Base-by-base conservation (phyloP, 2,329 filamentous ascomycete genomes). In the Laburnicola sp. region DNA sequence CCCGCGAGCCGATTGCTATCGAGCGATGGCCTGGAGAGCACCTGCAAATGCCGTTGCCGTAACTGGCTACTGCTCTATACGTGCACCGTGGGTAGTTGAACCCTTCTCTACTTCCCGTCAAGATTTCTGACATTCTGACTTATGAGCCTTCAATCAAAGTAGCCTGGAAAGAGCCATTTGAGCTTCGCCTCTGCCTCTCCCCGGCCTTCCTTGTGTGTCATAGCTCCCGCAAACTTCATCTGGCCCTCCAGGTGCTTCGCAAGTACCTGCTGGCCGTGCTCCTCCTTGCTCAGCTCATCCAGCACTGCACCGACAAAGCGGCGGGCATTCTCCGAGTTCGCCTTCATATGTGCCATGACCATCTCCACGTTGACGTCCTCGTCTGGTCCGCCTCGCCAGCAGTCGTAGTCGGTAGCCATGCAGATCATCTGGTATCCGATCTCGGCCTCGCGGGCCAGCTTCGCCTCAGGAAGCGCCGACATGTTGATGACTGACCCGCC, bases 331-430 rank as follows among this genome's bases (percentile, higher is more conserved):
- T 87, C 81, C 45, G 89, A 82, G 75, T 99, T 99, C 60, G 91
- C 88, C 71, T 88, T 87, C 94, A 99, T 99, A 75, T 96, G 90
- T 54, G 85, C 88, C 86, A 96, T 90, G 49, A 99, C 94, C 89
- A 97, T 96, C 74, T 92, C 89, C 22, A 99, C 94, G 56, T 91
- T 92, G 56, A 99, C 94, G 54, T 83, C 79, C 59, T 86, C 88
- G 37, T 82, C 83, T 51, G 85, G 88, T 42, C 82, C 83, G 21
- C 83, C 85, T 70, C 92, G 88, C 94, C 94, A 99, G 84, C 93
- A 97, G 79, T 99, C 94, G 74, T 99, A 99, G 79, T 99, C 94
- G 26, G 94, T 99, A 30, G 91, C 90, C 94, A 99, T 99, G 81
- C 93, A 96, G 68, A 99, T 96, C 84, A 97, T 95, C 78, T 96